A percentile compares a stretch with the other conserved stretches of the same genome.
phyloP scores from a whole-genome alignment of 371 early-diverging fungal species.

The Actinomucor elegans region DNA sequence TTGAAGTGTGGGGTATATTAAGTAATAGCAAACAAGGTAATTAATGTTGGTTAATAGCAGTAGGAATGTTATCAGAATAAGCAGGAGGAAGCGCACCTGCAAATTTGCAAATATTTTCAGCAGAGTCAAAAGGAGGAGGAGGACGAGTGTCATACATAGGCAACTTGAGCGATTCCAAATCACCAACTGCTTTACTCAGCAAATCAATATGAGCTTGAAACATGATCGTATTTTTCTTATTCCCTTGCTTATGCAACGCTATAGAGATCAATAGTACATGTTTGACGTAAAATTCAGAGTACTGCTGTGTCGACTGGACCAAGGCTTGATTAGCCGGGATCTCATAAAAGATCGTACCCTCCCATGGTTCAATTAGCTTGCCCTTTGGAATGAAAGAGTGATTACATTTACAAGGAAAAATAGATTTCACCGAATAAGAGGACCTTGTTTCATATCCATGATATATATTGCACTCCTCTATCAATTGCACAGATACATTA shows the following conservation, averaged over 20 bases:
- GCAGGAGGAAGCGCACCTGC: conserved; percentile 6
- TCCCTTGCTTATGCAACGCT: not conserved
- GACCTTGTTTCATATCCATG: not conserved
- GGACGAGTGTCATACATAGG: conserved; percentile 17
- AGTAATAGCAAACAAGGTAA: too few species aligned
- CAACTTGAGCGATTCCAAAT: conserved; percentile 6
- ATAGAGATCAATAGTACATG: conserved; percentile 13
- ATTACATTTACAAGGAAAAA: not conserved
- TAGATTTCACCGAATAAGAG: not conserved
- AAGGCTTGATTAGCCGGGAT: conserved; percentile 3
- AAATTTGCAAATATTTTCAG: conserved; percentile 7
- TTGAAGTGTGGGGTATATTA: too few species aligned
- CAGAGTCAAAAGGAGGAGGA: conserved; percentile 19
- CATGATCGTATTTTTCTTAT: conserved; percentile 4
- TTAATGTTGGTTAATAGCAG: too few species aligned
- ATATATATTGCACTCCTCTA: conserved; percentile 12
- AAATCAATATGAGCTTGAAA: conserved; percentile 16
- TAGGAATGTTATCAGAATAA: too few species aligned
- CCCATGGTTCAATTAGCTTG: not conserved
- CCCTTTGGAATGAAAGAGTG: not conserved
- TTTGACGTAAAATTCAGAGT: conserved; percentile 10
- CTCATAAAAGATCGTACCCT: conserved; percentile 9
- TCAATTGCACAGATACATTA: conserved; percentile 2
- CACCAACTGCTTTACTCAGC: conserved; percentile 3
- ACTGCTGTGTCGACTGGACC: conserved; percentile 13